Evolutionary conservation across 73 alveolate species (phyloP).

Genomic region (Breviolum minutum): DNA sequence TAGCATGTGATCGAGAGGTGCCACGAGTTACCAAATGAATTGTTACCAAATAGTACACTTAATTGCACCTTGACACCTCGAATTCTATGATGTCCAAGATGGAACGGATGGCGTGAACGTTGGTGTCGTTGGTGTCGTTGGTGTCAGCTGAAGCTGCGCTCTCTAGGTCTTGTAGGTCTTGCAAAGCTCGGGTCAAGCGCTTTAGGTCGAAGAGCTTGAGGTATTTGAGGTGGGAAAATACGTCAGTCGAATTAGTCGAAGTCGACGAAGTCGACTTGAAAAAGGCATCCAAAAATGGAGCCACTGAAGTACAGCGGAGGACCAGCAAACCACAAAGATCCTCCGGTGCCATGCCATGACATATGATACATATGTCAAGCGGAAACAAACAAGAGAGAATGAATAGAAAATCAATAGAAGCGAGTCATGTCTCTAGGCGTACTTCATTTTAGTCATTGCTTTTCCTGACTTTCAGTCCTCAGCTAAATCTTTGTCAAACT

Average conservation of each 20-base stretch:
- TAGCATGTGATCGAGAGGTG: too few species aligned
- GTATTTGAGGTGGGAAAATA: too few species aligned
- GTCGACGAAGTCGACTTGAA: neutral
- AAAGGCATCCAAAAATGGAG: constrained; percentile 11
- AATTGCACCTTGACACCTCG: too few species aligned
- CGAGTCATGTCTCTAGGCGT: too few species aligned
- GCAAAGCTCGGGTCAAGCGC: constrained; percentile 18
- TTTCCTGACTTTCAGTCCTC: constrained; percentile 6
- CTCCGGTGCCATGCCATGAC: neutral
- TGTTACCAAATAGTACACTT: too few species aligned
- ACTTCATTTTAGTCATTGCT: too few species aligned
- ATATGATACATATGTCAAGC: too few species aligned
- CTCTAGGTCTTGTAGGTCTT: neutral
- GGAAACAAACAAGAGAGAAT: too few species aligned
- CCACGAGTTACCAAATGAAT: too few species aligned
- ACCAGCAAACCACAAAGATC: constrained; percentile 17
- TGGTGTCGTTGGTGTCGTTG: neutral
- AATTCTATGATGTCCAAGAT: neutral
- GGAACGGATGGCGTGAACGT: neutral
- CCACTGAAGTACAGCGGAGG: constrained; percentile 6
- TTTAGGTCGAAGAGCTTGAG: constrained; percentile 9
- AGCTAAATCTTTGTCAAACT: neutral
- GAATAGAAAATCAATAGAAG: too few species aligned
- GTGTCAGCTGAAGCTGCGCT: neutral
- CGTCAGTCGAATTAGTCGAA: too few species aligned